These are phyloP conservation scores for Psophocarpus tetragonolobus DNA, from an alignment of 306 rosid genomes.

Conservation along the genomic window DNA sequence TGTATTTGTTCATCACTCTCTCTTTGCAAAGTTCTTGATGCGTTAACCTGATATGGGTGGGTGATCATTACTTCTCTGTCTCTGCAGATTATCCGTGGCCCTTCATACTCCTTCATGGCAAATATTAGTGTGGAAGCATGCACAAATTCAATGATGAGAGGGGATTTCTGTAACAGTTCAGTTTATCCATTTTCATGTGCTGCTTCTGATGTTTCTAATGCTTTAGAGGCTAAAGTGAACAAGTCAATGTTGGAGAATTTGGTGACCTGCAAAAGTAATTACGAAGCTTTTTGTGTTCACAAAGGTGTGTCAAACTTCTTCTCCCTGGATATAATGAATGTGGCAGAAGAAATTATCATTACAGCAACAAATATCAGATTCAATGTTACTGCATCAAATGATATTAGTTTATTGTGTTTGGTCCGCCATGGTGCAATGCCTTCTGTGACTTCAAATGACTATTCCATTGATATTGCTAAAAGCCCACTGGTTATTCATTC, in stretches of 20 bases:
- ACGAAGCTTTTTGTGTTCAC: slow-evolving; percentile 51
- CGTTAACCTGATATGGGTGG: neutral
- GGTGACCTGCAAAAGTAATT: slow-evolving; percentile 57
- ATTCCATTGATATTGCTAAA: slow-evolving; percentile 52
- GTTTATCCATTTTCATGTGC: slow-evolving; percentile 69
- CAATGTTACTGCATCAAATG: slow-evolving; percentile 42
- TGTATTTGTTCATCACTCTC: neutral
- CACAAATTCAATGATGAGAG: slow-evolving; percentile 57
- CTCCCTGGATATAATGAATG: slow-evolving; percentile 60
- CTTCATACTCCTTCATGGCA: slow-evolving; percentile 62
- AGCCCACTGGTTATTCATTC: slow-evolving; percentile 55
- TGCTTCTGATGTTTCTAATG: slow-evolving; percentile 33
- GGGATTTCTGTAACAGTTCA: slow-evolving; percentile 72
- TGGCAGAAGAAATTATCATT: slow-evolving; percentile 64
- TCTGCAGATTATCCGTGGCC: slow-evolving; percentile 68
- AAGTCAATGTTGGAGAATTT: slow-evolving; percentile 37
- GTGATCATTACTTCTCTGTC: slow-evolving; percentile 1
- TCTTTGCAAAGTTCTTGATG: neutral
- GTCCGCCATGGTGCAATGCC: slow-evolving; percentile 79
- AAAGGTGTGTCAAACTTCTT: slow-evolving; percentile 52
- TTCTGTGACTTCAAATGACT: slow-evolving; percentile 58
- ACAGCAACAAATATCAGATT: slow-evolving; percentile 47
- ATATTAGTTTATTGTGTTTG: slow-evolving; percentile 54
- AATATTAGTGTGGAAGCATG: slow-evolving; percentile 82
- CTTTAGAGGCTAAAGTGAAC: slow-evolving; percentile 33